Base-by-base conservation (phyloP, 2,329 filamentous ascomycete genomes). In the Trichothecium roseum region DNA sequence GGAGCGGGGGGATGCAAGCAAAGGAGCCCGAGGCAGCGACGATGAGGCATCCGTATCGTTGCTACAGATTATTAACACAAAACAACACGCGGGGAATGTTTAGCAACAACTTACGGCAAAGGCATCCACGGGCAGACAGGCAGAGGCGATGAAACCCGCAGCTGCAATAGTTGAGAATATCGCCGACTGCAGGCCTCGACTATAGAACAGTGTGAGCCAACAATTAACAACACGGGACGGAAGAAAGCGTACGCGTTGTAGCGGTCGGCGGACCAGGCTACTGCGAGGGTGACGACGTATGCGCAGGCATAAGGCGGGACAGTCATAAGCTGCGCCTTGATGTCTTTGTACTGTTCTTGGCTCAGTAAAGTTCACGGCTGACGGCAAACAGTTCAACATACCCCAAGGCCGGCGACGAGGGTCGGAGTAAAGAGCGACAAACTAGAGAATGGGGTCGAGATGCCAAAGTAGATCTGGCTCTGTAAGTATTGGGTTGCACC, bases 21-120 rank as follows among this genome's bases (percentile, higher is more conserved):
- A 84, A 83, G 0, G 77, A 62, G 1, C 79, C 78, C 4, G 68
- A 69, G 1, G 73, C 63, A 1, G 75, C 77, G 12, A 84, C 62
- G 15, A 82, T 79, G 5, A 83, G 64, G 42, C 74, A 80, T 5
- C 72, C 78, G 48, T 83, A 83, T 8, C 79, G 72, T 9, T 53
- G 47, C 27, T 63, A 36, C 20, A 3, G n/a, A n/a, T n/a, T n/a
- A n/a, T n/a, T n/a, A n/a, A n/a, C n/a, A n/a, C n/a, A n/a, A n/a
- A n/a, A n/a, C n/a, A n/a, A n/a, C n/a, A n/a, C n/a, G n/a, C n/a
- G n/a, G n/a, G n/a, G n/a, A n/a, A n/a, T n/a, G n/a, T n/a, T n/a
- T n/a, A n/a, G n/a, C n/a, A n/a, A n/a, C n/a, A n/a, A n/a, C 52
- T 45, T 51, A 62, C 60, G 7, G 50, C 43, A 45, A 78, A 82